phyloP scores from a whole-genome alignment of 2,329 filamentous ascomycete genomes.

The Microdochium nivale region DNA sequence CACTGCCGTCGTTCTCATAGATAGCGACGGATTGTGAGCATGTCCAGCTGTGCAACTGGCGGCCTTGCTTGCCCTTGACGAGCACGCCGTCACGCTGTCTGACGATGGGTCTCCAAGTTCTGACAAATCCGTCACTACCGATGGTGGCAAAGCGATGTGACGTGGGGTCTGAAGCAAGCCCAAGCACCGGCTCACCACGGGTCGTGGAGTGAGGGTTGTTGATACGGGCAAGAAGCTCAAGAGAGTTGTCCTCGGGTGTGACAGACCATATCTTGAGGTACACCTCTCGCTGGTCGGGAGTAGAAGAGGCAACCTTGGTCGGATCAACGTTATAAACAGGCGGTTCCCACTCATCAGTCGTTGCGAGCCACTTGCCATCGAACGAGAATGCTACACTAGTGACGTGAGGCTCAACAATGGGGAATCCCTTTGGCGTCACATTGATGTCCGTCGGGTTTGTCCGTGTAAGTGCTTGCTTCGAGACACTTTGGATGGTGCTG shows the following conservation, averaged over 20 bases:
- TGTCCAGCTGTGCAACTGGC: slow-evolving; percentile 65
- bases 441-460: slow-evolving; percentile 82
- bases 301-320: slow-evolving; percentile 25
- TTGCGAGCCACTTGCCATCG: slow-evolving; percentile 85
- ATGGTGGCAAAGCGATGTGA: slow-evolving; percentile 72
- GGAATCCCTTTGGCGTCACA: slow-evolving; percentile 59
- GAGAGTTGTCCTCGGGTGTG: slow-evolving; percentile 44
- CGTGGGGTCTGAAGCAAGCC: slow-evolving; percentile 62
- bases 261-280: slow-evolving; percentile 87
- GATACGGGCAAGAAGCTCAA: slow-evolving; percentile 74
- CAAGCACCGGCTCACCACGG: slow-evolving; percentile 54
- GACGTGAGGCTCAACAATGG: slow-evolving; percentile 70
- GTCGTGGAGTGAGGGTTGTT: slow-evolving; percentile 68
- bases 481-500: slow-evolving; percentile 65
- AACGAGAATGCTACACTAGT: slow-evolving; percentile 66
- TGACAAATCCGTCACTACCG: slow-evolving; percentile 69
- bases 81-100: slow-evolving; percentile 61
- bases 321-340: slow-evolving; percentile 56
- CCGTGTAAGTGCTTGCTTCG: slow-evolving; percentile 80
- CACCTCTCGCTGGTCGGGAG: slow-evolving; percentile 52
- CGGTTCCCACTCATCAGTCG: slow-evolving; percentile 84
- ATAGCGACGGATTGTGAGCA: slow-evolving; percentile 52
- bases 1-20: slow-evolving; percentile 27
- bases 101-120: slow-evolving; percentile 72
- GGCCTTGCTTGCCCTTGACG: slow-evolving; percentile 47